phyloP scores from a whole-genome alignment of 2,329 filamentous ascomycete species.

The Trichoderma simmonsii region DNA sequence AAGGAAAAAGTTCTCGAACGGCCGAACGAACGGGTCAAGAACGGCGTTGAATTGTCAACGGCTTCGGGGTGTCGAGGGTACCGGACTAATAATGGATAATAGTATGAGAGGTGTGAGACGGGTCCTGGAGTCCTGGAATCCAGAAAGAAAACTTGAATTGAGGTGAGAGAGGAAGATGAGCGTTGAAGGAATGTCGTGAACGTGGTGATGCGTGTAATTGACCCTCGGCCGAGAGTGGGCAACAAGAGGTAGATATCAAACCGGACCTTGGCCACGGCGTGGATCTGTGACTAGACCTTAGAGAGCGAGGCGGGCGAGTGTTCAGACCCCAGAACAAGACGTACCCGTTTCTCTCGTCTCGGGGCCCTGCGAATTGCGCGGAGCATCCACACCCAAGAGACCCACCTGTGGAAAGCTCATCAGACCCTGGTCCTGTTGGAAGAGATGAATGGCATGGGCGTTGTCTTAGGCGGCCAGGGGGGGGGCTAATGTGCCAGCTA shows the following conservation, averaged over 20 bases:
- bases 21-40: slow-evolving; percentile 53
- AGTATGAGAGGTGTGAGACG: not conserved
- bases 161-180: slow-evolving; percentile 23
- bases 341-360: slow-evolving; percentile 25
- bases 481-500: slow-evolving; percentile 40
- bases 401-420: slow-evolving; percentile 29
- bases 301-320: slow-evolving; percentile 20
- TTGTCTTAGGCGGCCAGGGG: slow-evolving; percentile 34
- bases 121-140: slow-evolving; percentile 27
- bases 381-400: slow-evolving; percentile 33
- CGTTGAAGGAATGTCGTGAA: slow-evolving; percentile 40
- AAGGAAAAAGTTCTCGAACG: slow-evolving; percentile 33
- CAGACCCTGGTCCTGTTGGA: slow-evolving; percentile 29
- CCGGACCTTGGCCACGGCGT: slow-evolving; percentile 14
- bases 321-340: slow-evolving; percentile 14
- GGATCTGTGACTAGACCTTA: slow-evolving; percentile 8
- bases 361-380: slow-evolving; percentile 36
- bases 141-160: slow-evolving; percentile 15
- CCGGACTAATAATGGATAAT: not conserved
- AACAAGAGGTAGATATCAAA: slow-evolving; percentile 28
- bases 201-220: slow-evolving; percentile 27
- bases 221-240: slow-evolving; percentile 24
- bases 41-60: slow-evolving; percentile 15
- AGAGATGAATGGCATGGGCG: slow-evolving; percentile 36
- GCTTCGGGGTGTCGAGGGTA: slow-evolving; percentile 1